Base-by-base conservation (phyloP, 345 rosid species). In the Heritiera fomes region DNA sequence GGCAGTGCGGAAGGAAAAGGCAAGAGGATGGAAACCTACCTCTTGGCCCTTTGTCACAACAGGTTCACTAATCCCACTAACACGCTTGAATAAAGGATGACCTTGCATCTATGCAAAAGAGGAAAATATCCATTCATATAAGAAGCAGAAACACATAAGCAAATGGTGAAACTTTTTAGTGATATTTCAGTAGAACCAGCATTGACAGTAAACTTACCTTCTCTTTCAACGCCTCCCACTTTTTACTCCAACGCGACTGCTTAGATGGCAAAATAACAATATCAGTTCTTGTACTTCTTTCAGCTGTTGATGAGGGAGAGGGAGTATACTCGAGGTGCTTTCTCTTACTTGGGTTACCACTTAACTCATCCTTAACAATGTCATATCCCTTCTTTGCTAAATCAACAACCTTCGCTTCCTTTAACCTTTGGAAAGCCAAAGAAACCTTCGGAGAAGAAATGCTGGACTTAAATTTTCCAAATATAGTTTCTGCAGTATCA, bases 31-130 rank as follows among this genome's bases (percentile, higher is more conserved):
- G 63, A 71, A 40, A 46, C 73, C 71, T 83, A 96, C 99, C 98
- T 97, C 98, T 77, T 97, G 98, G 84, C 94, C 75, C 87, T 94
- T 94, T 14, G 82, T 85, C 76, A 94, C 94, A 76, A 94, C 95
- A 62, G 99, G 98, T 80, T 96, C 95, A 78, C 98, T 92, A 62
- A 87, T 71, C 76, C 91, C 93, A 78, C 89, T 75, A 32, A 89
- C 59, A 47, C 85, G 98, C 85, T 87, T 93, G 88, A 94, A 88
- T 67, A 87, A 69, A 77, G 93, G 93, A 87, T 89, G 76, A 49
- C 87, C 90, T 88, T 82, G 93, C 92, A 97, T 85, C 98, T 97
- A 80, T 43, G 61, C 56, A 40, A 64, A 76, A 32, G 41, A 63
- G 17, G 79, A 56, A 56, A 77, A 52, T 41, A 14, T 55, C 28